Conservation (phyloP, 73 alveolate genomes). For the Halteria grandinella region DNA sequence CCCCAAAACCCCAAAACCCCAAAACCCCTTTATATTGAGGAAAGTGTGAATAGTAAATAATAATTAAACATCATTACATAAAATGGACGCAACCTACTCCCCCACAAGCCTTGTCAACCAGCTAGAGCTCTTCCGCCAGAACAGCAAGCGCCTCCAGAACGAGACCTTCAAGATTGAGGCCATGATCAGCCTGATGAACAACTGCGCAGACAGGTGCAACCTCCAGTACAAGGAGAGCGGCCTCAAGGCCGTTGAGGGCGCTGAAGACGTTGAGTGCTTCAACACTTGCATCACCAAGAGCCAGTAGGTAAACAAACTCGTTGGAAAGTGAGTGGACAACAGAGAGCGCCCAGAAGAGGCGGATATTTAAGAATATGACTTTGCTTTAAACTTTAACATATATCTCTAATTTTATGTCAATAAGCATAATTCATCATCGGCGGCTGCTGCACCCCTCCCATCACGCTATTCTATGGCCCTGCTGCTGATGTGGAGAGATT, state of each 20-base stretch:
- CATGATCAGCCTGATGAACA: slow-evolving; percentile 5
- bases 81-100: no score
- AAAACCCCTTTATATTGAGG: no score
- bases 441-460: no score
- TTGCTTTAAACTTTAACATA: no score
- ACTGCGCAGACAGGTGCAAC: slow-evolving; percentile 36
- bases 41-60: no score
- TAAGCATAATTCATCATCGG: slow-evolving; percentile 33
- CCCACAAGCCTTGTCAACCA: not conserved
- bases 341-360: no score
- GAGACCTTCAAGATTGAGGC: slow-evolving; percentile 20
- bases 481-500: slow-evolving; percentile 22
- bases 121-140: slow-evolving; percentile 13
- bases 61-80: no score
- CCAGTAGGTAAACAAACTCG: not conserved
- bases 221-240: slow-evolving; percentile 37
- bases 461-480: no score
- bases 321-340: not conserved
- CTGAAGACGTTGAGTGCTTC: slow-evolving; percentile 45
- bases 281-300: slow-evolving; percentile 10
- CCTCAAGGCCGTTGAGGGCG: not conserved
- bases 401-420: no score
- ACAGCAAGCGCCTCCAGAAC: slow-evolving; percentile 11
- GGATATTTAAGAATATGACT: no score
- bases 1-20: no score